Conservation (phyloP, 495 filamentous ascomycete genomes). For the Xylaria sp. region DNA sequence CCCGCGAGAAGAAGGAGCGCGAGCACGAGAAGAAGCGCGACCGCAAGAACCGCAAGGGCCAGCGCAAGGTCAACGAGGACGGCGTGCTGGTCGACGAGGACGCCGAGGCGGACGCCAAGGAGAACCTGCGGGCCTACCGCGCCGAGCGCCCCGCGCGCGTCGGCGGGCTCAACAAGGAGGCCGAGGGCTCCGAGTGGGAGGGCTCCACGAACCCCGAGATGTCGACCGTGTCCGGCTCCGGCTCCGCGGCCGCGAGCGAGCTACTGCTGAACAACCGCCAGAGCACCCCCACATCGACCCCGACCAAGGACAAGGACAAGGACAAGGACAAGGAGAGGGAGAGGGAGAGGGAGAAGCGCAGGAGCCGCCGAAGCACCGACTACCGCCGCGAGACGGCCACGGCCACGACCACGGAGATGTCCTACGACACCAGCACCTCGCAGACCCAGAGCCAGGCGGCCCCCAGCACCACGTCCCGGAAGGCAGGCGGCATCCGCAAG, state of each 20-base stretch:
- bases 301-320: slow-evolving; percentile 59
- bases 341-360: not conserved
- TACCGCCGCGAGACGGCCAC: not conserved
- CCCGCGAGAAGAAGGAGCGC: slow-evolving; percentile 59
- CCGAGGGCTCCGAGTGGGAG: slow-evolving; percentile 77
- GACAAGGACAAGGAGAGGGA: no score
- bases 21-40: slow-evolving; percentile 55
- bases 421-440: slow-evolving; percentile 9
- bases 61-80: slow-evolving; percentile 50
- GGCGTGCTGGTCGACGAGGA: slow-evolving; percentile 60
- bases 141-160: slow-evolving; percentile 84
- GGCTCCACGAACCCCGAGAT: slow-evolving; percentile 61
- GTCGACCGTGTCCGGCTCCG: slow-evolving; percentile 59
- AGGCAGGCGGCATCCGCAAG: slow-evolving; percentile 57
- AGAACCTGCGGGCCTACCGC: slow-evolving; percentile 71
- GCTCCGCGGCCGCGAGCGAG: slow-evolving; percentile 52
- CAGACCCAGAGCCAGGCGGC: slow-evolving; percentile 1
- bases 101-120: slow-evolving; percentile 70
- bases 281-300: slow-evolving; percentile 60
- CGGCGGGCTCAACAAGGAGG: slow-evolving; percentile 80
- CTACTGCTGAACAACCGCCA: slow-evolving; percentile 56
- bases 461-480: slow-evolving; percentile 25
- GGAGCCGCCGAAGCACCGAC: not conserved
- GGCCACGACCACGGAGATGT: slow-evolving; percentile 4
- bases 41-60: slow-evolving; percentile 46